Evolutionary conservation across 805 yeast species (phyloP), one percentile per base, ranked within the genome.

Genomic region (Tetrapisispora namnaoensis): DNA sequence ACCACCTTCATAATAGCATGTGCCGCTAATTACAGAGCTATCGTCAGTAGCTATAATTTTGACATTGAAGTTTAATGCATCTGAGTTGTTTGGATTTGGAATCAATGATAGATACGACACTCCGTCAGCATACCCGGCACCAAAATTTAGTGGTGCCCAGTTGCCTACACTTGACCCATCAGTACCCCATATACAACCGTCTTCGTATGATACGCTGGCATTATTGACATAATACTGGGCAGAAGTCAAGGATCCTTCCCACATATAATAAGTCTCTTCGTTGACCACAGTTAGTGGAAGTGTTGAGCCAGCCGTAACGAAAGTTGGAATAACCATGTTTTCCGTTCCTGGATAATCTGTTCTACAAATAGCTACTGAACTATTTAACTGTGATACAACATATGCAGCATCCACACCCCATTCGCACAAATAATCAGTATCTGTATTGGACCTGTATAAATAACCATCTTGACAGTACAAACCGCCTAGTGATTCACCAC

Each of bases 341-440:
- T 91, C 99, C 56, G 97, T 83, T 75, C 99, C 99, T 65, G 99
- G 99, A 80, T 91, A 91, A 70, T 91, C 99, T 56, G 99, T 91
- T 77, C 97, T 86, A 79, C 99, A 93, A 65, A 93, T 74, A 51
- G 98, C 91, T 61, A 91, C 91, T 49, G 75, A 76, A 54, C 82
- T 65, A 55, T 67, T 62, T 52, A 89, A 70, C 62, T 86, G 75
- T 60, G 80, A 78, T 53, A 75, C 85, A 59, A 86, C 91, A 47
- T 69, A 66, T 46, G 95, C 95, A 48, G 83, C 68, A 48, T 80
- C 74, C 38, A 66, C 70, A 67, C 97, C 98, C 95, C 95, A 86
- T 66, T 78, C 90, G 77, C 99, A 91, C 65, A 91, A 79, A 74
- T 81, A 72, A 58, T 80, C 73, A 51, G 79, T 57, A 69, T 75